Base-by-base conservation (phyloP, 2,329 filamentous ascomycete species). In the Polytolypa hystricis region DNA sequence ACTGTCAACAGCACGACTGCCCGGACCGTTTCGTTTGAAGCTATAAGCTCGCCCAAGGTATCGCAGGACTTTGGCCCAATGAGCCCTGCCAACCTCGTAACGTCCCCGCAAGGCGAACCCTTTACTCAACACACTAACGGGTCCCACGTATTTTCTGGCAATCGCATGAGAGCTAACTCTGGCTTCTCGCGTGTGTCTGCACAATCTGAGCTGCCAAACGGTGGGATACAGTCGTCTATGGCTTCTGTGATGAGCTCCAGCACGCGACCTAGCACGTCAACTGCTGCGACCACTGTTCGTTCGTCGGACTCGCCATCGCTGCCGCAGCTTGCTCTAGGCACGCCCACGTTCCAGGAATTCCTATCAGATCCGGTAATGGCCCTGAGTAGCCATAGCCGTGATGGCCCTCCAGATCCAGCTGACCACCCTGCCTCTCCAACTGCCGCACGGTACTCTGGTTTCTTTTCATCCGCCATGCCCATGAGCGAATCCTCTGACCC, bases 391-490 rank as follows among this genome's bases (percentile, higher is more conserved):
- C 38, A 40, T 27, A 41, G 37, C 29, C 39, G 42, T 28, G 26
- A 35, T 10, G 39, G 45, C 21, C 52, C 54, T 12, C 54, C 54
- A 14, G 41, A 51, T 26, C 47, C 41, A 4, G 45, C 46, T 10
- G 53, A 54, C 9, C 46, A 47, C 4, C 55, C 56, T 2, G 39
- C 50, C 4, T 55, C 58, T 5, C 57, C 62, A 56, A 40, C 66
- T 20, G 67, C 69, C 26, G 5, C 44, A 6, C 77, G 79, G 28
- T 80, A 74, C 49, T 87, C 82, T 0, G 82, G 80, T 4, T 65
- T 93, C 15, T 94, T 94, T 64, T 84, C 84, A 42, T 93, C 86
- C 1, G 86, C 86, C 4, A 73, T 94, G 55, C 86, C 86, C 1
- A 73, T 87, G 64, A 73, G 79, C 1, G 84, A 93, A 48, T 70